Evolutionary conservation across 148 eudicot genomes (phyloP), one percentile per base, ranked within the genome.

Genomic region (Chenopodium formosanum): DNA sequence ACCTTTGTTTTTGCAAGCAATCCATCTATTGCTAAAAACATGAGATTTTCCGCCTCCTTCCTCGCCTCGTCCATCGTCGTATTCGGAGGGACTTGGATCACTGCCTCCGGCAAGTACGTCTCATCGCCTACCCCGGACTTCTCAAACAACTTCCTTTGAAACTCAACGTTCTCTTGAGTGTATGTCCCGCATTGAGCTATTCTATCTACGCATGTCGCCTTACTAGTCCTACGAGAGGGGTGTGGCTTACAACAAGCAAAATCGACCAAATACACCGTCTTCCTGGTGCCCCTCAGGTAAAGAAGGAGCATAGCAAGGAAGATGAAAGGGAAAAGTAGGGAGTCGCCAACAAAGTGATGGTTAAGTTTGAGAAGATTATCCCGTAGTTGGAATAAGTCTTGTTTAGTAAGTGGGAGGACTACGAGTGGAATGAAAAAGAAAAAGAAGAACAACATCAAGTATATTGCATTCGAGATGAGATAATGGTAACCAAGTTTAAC

Each of bases 401-500:
- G 83, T 4, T 60, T 63, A 1, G 53, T 13, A 22, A 44, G 58
- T 34, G 22, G 60, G 20, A 47, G 70, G 20, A 78, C 72, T 19
- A 16, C 56, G 22, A 73, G 44, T 1, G 73, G 14, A 8, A 70
- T 25, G 50, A 79, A 63, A 3, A 84, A 44, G 50, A 79, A 63
- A 3, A 84, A 44, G 27, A 83, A 8, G 53, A 86, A 73, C 13
- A 86, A 23, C 2, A 78, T 2, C 4, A 83, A 60, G 62, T 80
- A 83, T 1, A 83, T 32, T 27, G 84, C 79, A 53, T 86, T 86
- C 34, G 86, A 80, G 68, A 86, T 73, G 56, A 86, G 70, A 50
- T 86, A 80, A 74, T 86, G 86, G 80, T 86, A 83, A 17, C 86
- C 88, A 3, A 86, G 73, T 34, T 83, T 86, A 4, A 86, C 84